Conservation (phyloP, 768 basidiomycete species). For the Boletus subparvulus region DNA sequence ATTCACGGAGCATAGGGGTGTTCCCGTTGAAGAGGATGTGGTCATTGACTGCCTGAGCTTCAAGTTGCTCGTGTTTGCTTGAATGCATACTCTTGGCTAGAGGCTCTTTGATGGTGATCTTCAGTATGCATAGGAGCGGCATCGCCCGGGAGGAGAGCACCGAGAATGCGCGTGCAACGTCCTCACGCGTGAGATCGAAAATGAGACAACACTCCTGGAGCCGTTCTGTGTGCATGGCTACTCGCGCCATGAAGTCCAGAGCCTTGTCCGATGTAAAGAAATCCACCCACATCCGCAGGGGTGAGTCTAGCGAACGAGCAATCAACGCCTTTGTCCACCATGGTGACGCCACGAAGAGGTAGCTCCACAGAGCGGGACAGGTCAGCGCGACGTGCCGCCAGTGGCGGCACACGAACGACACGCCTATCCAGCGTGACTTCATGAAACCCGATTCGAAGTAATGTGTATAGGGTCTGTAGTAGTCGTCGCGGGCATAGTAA, state of each 20-base stretch:
- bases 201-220: not conserved
- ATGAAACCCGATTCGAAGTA: too few relatives aligned
- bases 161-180: not conserved
- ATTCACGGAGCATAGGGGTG: not conserved
- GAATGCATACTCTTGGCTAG: not conserved
- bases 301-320: not conserved
- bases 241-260: not conserved
- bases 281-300: not conserved
- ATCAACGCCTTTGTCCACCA: not conserved
- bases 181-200: not conserved
- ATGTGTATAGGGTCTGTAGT: too few relatives aligned
- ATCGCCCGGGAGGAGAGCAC: not conserved
- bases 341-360: too few relatives aligned
- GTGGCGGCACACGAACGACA: not conserved
- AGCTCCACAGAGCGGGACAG: too few relatives aligned
- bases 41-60: not conserved
- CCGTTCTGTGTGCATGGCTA: not conserved
- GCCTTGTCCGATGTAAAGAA: not conserved
- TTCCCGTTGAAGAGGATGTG: not conserved
- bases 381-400: too few relatives aligned
- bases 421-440: not conserved
- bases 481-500: not conserved
- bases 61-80: not conserved
- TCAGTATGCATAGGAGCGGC: not conserved
- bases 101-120: not conserved